These are phyloP conservation scores for Skeletonema grethae DNA, from an alignment of 108 stramenopile genomes.

Conservation along the genomic window DNA sequence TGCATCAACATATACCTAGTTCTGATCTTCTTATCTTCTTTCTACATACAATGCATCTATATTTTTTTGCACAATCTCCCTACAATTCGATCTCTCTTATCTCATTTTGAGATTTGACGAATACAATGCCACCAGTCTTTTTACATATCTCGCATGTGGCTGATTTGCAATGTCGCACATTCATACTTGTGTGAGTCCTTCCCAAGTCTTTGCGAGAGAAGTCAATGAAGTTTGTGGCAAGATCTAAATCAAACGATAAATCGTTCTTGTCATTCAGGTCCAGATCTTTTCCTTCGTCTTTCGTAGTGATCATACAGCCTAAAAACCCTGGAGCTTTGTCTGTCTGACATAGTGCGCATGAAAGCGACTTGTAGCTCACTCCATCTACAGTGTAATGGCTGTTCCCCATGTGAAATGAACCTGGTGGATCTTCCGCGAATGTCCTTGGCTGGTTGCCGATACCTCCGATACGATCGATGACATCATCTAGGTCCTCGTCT, in stretches of 20 bases:
- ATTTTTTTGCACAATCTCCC: not conserved
- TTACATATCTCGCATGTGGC: constrained; percentile 23
- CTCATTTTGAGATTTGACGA: constrained; percentile 11
- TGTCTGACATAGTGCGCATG: constrained; percentile 27
- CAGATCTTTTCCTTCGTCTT: constrained; percentile 12
- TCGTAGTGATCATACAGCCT: constrained; percentile 5
- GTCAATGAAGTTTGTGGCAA: constrained; percentile 29
- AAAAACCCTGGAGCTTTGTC: constrained; percentile 11
- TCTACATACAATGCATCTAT: not conserved
- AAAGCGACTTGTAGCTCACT: constrained; percentile 30
- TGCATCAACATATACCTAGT: not conserved
- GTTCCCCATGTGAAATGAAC: constrained; percentile 40
- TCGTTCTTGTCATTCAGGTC: constrained; percentile 19
- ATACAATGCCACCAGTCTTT: constrained; percentile 13
- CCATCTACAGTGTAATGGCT: constrained; percentile 48
- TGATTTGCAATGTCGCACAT: constrained; percentile 45
- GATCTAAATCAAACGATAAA: constrained; percentile 38
- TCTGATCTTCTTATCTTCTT: not conserved
- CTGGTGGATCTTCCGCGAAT: constrained; percentile 27
- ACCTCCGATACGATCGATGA: constrained; percentile 35
- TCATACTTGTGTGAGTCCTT: constrained; percentile 38
- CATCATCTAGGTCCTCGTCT: constrained; percentile 23
- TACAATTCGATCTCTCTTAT: not conserved
- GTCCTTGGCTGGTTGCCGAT: constrained; percentile 8
- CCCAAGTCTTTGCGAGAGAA: constrained; percentile 42